Evolutionary conservation across 345 rosid species (phyloP).

Genomic region (Cochlearia excelsa): DNA sequence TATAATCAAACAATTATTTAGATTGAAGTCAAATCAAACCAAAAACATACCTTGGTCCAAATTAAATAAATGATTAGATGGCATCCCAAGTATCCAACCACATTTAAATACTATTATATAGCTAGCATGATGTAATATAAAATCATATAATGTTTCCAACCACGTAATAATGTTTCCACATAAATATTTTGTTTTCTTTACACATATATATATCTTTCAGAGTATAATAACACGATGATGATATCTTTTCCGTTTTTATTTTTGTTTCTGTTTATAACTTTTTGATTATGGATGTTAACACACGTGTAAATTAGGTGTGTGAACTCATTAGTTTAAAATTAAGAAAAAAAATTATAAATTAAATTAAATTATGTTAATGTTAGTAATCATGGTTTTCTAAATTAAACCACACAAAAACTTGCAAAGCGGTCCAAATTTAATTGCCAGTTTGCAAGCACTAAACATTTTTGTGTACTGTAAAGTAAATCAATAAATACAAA

Average conservation of each 20-base stretch:
- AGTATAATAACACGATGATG: background rate
- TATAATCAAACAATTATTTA: background rate
- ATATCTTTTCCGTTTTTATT: conserved; percentile 7
- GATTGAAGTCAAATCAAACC: conserved; percentile 13
- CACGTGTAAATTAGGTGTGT: background rate
- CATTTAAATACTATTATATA: background rate
- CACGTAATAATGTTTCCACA: conserved; percentile 8
- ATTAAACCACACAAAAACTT: background rate
- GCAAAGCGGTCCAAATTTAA: background rate
- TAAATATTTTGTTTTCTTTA: conserved; percentile 16
- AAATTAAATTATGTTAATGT: background rate
- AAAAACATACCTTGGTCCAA: conserved; percentile 20
- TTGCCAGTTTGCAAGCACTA: conserved; percentile 14
- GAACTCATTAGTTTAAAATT: background rate
- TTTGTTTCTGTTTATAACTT: background rate
- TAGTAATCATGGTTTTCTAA: background rate
- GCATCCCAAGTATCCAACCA: conserved; percentile 11
- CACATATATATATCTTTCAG: background rate
- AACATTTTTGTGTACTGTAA: background rate
- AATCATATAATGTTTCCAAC: background rate
- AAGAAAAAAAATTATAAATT: background rate
- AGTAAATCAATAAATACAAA: conserved; percentile 11
- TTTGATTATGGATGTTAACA: background rate
- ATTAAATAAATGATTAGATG: conserved; percentile 18
- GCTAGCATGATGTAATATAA: background rate